Conservation (phyloP, 148 eudicot genomes). For the Chenopodium berlandieri region DNA sequence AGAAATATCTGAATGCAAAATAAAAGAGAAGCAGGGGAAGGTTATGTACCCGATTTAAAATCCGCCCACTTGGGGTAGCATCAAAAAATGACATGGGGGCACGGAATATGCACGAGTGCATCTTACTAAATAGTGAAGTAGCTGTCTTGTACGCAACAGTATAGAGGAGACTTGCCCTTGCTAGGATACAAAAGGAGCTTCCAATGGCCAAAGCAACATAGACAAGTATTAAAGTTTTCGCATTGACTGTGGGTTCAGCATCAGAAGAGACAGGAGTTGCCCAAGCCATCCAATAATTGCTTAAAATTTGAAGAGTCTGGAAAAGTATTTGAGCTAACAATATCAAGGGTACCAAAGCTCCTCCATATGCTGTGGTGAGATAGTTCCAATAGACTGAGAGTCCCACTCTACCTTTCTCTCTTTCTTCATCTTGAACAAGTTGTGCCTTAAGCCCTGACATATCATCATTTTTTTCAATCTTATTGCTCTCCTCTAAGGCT, state of each 20-base stretch:
- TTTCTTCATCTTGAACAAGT: constrained; percentile 73
- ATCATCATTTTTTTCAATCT: constrained; percentile 31
- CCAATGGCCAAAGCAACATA: constrained; percentile 54
- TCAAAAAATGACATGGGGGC: constrained; percentile 87
- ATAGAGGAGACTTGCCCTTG: constrained; percentile 42
- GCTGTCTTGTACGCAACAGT: constrained; percentile 61
- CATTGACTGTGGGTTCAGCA: constrained; percentile 35
- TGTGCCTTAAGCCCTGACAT: constrained; percentile 35
- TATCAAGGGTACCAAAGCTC: constrained; percentile 54
- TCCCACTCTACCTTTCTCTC: constrained; percentile 68
- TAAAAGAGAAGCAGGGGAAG: constrained; percentile 5
- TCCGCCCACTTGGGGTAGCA: constrained; percentile 71
- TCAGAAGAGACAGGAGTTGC: constrained; percentile 60
- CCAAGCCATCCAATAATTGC: constrained; percentile 88
- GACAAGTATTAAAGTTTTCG: constrained; percentile 47
- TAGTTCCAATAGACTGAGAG: constrained; percentile 62
- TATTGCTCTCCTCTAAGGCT: constrained; percentile 10
- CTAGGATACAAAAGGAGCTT: constrained; percentile 55
- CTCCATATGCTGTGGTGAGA: constrained; percentile 66
- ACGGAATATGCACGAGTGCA: constrained; percentile 63
- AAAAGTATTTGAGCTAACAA: constrained; percentile 49
- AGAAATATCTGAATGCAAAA: not conserved
- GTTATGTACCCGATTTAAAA: constrained; percentile 54
- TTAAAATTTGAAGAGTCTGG: constrained; percentile 51
- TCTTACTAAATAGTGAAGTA: constrained; percentile 50